Evolutionary conservation across 805 yeast species (phyloP).

Genomic region (Starmerella gropengiesseri): DNA sequence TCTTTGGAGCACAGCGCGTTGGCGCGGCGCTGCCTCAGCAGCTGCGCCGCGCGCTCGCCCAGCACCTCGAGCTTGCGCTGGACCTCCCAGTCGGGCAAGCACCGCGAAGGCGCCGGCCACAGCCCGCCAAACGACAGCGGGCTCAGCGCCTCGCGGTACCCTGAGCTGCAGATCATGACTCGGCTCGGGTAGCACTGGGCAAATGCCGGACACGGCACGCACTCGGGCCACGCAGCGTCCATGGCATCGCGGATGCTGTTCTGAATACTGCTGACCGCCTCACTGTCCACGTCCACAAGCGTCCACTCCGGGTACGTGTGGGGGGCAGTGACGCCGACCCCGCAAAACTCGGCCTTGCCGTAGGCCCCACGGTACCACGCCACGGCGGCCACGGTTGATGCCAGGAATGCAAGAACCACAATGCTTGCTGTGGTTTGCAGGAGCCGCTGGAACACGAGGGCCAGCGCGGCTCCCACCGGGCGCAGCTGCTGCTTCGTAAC

Average conservation of each 20-base stretch:
- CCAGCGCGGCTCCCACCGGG: too few species aligned
- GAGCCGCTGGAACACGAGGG: not conserved
- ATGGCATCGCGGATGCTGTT: constrained; percentile 10
- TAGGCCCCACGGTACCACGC: constrained; percentile 16
- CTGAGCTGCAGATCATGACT: constrained; percentile 59
- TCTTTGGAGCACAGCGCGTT: constrained; percentile 37
- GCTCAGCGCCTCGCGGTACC: constrained; percentile 42
- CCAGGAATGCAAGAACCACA: not conserved
- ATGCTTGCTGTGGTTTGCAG: not conserved
- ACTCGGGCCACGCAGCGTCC: constrained; percentile 28
- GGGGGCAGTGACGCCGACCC: constrained; percentile 5
- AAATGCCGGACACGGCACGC: constrained; percentile 72
- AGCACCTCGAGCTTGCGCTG: constrained; percentile 57
- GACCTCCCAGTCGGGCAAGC: constrained; percentile 65
- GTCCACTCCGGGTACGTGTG: constrained; percentile 18
- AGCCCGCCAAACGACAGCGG: constrained; percentile 46
- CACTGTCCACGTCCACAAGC: constrained; percentile 4
- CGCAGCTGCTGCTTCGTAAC: not conserved
- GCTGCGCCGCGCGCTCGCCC: constrained; percentile 52
- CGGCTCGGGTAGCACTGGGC: constrained; percentile 59
- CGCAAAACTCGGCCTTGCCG: constrained; percentile 20
- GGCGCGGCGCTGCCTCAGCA: constrained; percentile 61
- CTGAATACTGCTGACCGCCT: constrained; percentile 7
- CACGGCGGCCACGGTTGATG: not conserved
- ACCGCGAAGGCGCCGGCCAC: constrained; percentile 51